These are phyloP conservation scores for Rhodotorula kratochvilovae DNA, from an alignment of 768 basidiomycete genomes.

Conservation along the genomic window DNA sequence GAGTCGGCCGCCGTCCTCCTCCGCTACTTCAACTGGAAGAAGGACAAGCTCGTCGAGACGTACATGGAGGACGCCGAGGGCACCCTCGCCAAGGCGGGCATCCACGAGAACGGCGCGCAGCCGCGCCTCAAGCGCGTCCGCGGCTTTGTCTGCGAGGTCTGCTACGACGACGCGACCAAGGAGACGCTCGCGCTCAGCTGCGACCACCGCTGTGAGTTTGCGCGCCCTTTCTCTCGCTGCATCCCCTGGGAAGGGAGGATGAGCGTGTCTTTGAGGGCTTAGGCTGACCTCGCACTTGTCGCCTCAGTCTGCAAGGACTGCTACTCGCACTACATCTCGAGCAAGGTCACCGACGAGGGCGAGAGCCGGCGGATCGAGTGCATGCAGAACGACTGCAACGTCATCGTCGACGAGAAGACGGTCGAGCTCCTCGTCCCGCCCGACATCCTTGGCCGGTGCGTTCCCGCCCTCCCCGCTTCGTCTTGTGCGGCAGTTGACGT, in stretches of 20 bases:
- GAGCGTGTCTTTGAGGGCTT: constrained; percentile 58
- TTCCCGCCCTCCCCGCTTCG: constrained; percentile 41
- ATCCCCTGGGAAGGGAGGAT: constrained; percentile 75
- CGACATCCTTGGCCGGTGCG: constrained; percentile 52
- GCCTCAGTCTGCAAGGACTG: constrained; percentile 48
- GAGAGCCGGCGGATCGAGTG: constrained; percentile 51
- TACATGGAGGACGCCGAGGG: constrained; percentile 86
- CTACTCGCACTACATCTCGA: constrained; percentile 40
- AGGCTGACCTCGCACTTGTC: constrained; percentile 38
- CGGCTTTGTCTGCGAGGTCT: constrained; percentile 81
- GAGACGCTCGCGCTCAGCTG: constrained; percentile 70
- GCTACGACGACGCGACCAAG: constrained; percentile 62
- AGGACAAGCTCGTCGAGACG: constrained; percentile 80
- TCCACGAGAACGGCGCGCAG: constrained; percentile 48
- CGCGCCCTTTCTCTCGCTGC: constrained; percentile 43
- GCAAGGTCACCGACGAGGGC: constrained; percentile 46
- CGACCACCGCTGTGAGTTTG: constrained; percentile 79
- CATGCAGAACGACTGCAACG: constrained; percentile 50
- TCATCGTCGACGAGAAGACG: constrained; percentile 48
- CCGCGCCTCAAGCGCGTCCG: constrained; percentile 50
- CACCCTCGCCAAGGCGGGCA: constrained; percentile 70
- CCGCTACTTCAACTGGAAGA: constrained; percentile 86
- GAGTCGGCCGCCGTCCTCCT: constrained; percentile 71
- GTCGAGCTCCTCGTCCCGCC: constrained; percentile 55
- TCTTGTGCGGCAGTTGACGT: too few relatives aligned